Evolutionary conservation across 177 flowering plant genomes (phyloP), one percentile per base, ranked within the genome.

Genomic region (Tripterygium wilfordii): DNA sequence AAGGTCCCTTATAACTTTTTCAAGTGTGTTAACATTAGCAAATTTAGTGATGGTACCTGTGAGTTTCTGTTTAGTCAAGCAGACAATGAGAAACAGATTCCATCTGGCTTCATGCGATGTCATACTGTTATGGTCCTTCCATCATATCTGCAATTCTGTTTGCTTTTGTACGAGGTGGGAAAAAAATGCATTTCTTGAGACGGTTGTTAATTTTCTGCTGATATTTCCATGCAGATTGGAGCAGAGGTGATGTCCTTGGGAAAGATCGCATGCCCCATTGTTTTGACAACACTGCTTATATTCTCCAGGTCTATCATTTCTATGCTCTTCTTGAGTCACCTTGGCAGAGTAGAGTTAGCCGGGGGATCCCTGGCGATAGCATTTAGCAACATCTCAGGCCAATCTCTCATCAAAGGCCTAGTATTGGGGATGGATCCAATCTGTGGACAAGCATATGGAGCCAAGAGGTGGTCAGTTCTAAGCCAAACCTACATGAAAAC

Each of bases 391-490:
- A 68, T 76, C 18, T 71, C 79, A 8, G 82, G 82, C 18, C 52
- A 49, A 47, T 79, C 85, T 15, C 38, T 79, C 45, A 46, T 74
- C 36, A 57, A 65, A 38, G 82, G 85, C 14, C 64, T 79, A 8
- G 48, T 76, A 3, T 57, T 69, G 58, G 85, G 82, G 5, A 79
- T 79, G 85, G 85, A 79, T 23, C 81, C 81, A 3, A 69, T 79
- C 17, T 74, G 82, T 36, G 60, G 76, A 42, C 82, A 79, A 59
- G 85, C 85, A 6, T 79, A 42, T 45, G 82, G 85, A 12, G 85
- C 85, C 53, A 67, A 65, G 30, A 61, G 62, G 48, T 67, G 56
- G 65, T 49, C 66, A 17, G 65, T 76, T 12, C 48, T 79, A 22
- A 61, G 65, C 58, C 72, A 70, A 20, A 67, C 74, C 23, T 60